Conservation (phyloP, 2,329 filamentous ascomycete species). For the Cercospora nicotianae region DNA sequence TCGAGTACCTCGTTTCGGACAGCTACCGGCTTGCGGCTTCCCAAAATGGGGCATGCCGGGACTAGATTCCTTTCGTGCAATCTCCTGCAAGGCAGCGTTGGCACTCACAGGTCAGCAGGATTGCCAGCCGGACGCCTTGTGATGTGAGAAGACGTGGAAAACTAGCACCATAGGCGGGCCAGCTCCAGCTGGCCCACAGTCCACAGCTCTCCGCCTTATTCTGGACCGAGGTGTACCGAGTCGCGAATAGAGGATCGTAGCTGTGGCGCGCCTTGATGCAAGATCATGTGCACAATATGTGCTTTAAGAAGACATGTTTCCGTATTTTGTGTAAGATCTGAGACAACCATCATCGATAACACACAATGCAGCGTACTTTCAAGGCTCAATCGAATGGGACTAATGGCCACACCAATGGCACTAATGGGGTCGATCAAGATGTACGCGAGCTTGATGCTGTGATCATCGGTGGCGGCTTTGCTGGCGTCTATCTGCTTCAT, state of each 20-base stretch:
- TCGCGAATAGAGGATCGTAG: neutral
- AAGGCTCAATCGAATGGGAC: neutral
- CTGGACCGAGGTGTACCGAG: neutral
- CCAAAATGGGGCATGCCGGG: neutral
- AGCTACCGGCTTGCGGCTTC: neutral
- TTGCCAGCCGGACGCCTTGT: neutral
- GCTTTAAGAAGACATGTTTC: neutral
- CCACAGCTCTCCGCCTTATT: neutral
- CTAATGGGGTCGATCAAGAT: neutral
- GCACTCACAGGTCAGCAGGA: neutral
- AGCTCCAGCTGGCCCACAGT: neutral
- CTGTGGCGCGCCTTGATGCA: neutral
- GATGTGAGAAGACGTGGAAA: neutral
- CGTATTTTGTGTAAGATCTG: neutral
- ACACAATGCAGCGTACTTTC: conserved; percentile 11
- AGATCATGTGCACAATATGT: neutral
- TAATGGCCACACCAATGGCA: neutral
- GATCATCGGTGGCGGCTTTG: conserved; percentile 44
- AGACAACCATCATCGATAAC: neutral
- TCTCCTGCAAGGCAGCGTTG: neutral
- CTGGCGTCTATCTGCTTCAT: conserved; percentile 43
- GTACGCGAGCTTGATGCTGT: conserved; percentile 24
- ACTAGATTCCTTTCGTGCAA: neutral
- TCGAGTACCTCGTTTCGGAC: neutral
- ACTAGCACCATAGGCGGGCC: neutral